These are phyloP conservation scores for Apiospora malaysiana DNA, from an alignment of 2,329 filamentous ascomycete genomes.

Conservation along the genomic window DNA sequence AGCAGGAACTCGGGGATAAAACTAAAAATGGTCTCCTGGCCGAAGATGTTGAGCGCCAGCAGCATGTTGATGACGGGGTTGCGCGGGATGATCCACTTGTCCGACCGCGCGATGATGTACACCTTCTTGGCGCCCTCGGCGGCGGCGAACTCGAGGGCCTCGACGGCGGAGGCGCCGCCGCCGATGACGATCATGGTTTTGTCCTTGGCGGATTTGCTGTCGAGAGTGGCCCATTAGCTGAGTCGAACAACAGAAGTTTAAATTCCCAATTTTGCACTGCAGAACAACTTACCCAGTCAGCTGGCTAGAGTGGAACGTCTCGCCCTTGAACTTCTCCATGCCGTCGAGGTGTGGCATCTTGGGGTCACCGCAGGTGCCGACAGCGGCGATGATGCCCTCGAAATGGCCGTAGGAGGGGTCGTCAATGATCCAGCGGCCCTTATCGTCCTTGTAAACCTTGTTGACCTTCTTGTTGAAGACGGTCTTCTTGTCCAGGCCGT, in stretches of 20 bases:
- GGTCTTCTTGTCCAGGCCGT: slow-evolving; percentile 73
- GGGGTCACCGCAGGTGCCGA: slow-evolving; percentile 81
- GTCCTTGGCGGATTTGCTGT: slow-evolving; percentile 56
- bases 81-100: slow-evolving; percentile 88
- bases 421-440: slow-evolving; percentile 77
- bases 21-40: slow-evolving; percentile 75
- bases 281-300: slow-evolving; percentile 68
- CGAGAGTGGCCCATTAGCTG: slow-evolving; percentile 36
- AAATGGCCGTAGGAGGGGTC: slow-evolving; percentile 69
- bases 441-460: slow-evolving; percentile 70
- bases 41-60: slow-evolving; percentile 79
- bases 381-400: slow-evolving; percentile 77
- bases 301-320: slow-evolving; percentile 76
- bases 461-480: slow-evolving; percentile 73
- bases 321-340: slow-evolving; percentile 74
- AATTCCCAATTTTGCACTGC: too few species aligned
- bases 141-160: slow-evolving; percentile 81
- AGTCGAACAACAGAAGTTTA: neutral
- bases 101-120: slow-evolving; percentile 75
- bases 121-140: slow-evolving; percentile 70
- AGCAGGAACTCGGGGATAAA: slow-evolving; percentile 81
- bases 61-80: slow-evolving; percentile 77
- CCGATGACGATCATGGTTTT: slow-evolving; percentile 81
- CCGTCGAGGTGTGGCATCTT: slow-evolving; percentile 74
- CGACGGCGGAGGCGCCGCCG: slow-evolving; percentile 80